Conservation (phyloP, 2,329 filamentous ascomycete genomes). For the Bertia moriformis region DNA sequence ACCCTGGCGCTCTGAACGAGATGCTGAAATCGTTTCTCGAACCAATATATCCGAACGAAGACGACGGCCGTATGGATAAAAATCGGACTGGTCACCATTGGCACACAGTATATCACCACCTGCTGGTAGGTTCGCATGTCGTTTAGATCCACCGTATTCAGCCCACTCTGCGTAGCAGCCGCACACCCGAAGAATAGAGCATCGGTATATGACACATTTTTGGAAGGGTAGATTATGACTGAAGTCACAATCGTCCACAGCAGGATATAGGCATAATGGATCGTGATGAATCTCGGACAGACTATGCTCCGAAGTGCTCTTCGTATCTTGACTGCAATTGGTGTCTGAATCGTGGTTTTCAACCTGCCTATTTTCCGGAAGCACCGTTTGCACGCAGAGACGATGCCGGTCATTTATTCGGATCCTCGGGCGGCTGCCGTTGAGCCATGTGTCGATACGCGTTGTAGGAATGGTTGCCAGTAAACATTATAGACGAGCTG, state of each 20-base stretch:
- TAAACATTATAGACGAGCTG: too few relatives aligned
- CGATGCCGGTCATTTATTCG: too few relatives aligned
- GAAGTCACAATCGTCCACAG: slow-evolving; percentile 60
- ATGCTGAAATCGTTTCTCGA: slow-evolving; percentile 85
- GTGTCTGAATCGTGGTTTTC: too few relatives aligned
- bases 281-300: too few relatives aligned
- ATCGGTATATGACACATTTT: slow-evolving; percentile 64
- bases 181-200: slow-evolving; percentile 79
- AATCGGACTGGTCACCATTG: slow-evolving; percentile 68
- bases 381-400: too few relatives aligned
- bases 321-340: too few relatives aligned
- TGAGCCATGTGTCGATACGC: too few relatives aligned
- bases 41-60: slow-evolving; percentile 89
- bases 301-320: too few relatives aligned
- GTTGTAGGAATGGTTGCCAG: too few relatives aligned
- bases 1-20: slow-evolving; percentile 60
- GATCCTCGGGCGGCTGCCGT: too few relatives aligned
- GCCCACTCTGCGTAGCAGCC: slow-evolving; percentile 75
- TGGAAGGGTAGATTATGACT: slow-evolving; percentile 56
- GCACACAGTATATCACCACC: slow-evolving; percentile 54
- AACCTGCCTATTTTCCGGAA: too few relatives aligned
- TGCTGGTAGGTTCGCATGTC: slow-evolving; percentile 58
- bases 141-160: slow-evolving; percentile 69
- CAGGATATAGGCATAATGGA: slow-evolving; percentile 50
- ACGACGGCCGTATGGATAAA: slow-evolving; percentile 76